Conservation (phyloP, 305 asterid genomes). For the Fraxinus nigra region DNA sequence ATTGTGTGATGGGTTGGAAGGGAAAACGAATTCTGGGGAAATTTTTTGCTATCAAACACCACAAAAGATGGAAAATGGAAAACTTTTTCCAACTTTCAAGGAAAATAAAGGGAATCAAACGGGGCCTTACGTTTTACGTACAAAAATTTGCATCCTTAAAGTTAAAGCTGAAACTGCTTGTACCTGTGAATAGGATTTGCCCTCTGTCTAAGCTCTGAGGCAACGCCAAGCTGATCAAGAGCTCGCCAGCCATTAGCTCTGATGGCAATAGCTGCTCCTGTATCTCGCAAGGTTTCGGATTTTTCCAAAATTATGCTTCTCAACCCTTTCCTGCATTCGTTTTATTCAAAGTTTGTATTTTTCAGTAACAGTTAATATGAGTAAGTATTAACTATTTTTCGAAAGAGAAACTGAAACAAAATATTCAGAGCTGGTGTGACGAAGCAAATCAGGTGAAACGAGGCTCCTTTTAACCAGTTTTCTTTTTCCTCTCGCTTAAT, state of each 20-base stretch:
- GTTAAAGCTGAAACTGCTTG: neutral
- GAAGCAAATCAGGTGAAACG: too few relatives aligned
- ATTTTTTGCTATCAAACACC: too few relatives aligned
- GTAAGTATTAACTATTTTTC: neutral
- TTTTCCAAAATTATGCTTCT: slow-evolving; percentile 31
- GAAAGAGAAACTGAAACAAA: neutral
- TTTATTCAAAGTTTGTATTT: neutral
- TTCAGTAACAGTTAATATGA: neutral
- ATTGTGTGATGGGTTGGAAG: too few relatives aligned
- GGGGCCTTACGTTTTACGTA: too few relatives aligned
- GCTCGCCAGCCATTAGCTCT: slow-evolving; percentile 45
- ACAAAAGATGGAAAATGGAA: too few relatives aligned
- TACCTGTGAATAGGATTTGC: slow-evolving; percentile 34
- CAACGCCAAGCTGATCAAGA: slow-evolving; percentile 42
- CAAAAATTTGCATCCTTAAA: neutral
- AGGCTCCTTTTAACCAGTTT: neutral
- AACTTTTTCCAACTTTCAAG: too few relatives aligned
- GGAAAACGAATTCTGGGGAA: too few relatives aligned
- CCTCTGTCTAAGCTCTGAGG: slow-evolving; percentile 25
- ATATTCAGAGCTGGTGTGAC: too few relatives aligned
- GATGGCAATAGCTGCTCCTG: slow-evolving; percentile 35
- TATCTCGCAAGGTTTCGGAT: slow-evolving; percentile 25
- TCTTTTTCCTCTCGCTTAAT: neutral
- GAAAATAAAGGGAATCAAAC: too few relatives aligned
- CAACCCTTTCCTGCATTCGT: slow-evolving; percentile 31